Evolutionary conservation across 495 filamentous ascomycete species (phyloP), one percentile per base, ranked within the genome.

Genomic region (Lentithecium fluviatile): DNA sequence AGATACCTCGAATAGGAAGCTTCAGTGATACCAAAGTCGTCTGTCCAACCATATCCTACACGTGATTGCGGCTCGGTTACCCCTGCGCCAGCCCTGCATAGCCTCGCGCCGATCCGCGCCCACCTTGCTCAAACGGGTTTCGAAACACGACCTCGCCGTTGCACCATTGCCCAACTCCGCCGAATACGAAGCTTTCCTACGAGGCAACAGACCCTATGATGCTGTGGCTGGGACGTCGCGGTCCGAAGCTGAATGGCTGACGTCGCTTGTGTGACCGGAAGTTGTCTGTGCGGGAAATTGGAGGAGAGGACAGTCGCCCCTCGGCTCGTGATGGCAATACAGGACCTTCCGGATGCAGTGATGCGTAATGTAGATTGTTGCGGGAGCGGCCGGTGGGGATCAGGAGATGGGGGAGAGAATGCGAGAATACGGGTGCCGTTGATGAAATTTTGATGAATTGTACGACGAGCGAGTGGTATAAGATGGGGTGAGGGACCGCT

Each of bases 211-310:
- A 38, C 8, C 34, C 1, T 19, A n/a, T 32, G 29, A 38, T 52
- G 49, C 34, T 52, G 49, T 52, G 49, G 49, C 49, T 52, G 49
- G n/a, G 15, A 29, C 8, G 7, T 36, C 21, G 12, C 12, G 23
- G 26, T 37, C 8, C 49, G 49, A 29, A 38, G 29, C 49, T 52
- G 49, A 52, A 52, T 4, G 20, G 13, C 10, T 32, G 24, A 49
- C 13, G 46, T 49, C 24, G 32, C 32, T 29, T 32, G 46, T 49
- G 24, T 29, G 6, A 49, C 46, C 12, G 2, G 15, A 19, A 32
- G 2, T n/a, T 5, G 26, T 24, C 45, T 3, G n/a, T 20, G n/a
- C 4, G 10, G 29, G 12, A 23, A 13, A 23, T 48, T 48, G 45
- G 25, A 48, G 45, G 21, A 48, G 20, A 19, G 11, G 20, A 24